Base-by-base conservation (phyloP, 306 rosid species). In the Citrullus mucosospermus region DNA sequence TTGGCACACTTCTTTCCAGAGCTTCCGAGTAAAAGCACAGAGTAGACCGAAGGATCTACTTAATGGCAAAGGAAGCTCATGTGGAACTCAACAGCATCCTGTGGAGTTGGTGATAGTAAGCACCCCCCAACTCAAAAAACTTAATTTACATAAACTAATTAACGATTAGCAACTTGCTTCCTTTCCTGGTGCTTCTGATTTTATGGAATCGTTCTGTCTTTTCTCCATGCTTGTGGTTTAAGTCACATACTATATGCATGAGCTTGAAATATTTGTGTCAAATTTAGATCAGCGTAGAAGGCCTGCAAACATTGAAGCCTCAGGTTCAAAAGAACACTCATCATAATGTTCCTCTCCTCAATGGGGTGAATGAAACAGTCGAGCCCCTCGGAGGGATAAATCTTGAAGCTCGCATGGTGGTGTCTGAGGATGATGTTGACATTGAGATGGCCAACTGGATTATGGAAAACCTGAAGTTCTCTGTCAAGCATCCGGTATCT, bases 1-100 rank as follows among this genome's bases (percentile, higher is more conserved):
- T 87, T 94, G 98, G 98, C 98, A 94, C 80, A 75, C 91, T 76
- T 82, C 91, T 83, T 94, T 94, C 82, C 86, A 79, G 79, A 84
- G 82, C 79, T 84, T 94, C 72, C 85, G 62, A 80, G 84, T 94
- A 51, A 92, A 84, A 82, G 96, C 94, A 22, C 91, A 94, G 86
- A 81, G 90, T 81, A 81, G 79, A 81, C 89, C 91, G 34, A 86
- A 86, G 72, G 84, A 86, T 65, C 80, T 77, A 78, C 44, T 72
- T 34, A 82, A 69, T 84, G 91, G 87, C 69, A 87, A 87, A 81
- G 83, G 75, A 77, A 84, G 75, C 75, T 80, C 85, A 58, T 55
- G 14, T 75, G 79, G 85, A 81, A 53, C 65, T 67, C 83, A 65
- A 56, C 84, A 85, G 79, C 87, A 80, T 87, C 94, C 97, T 36